Evolutionary conservation across 1,284 basidiomycete genomes (phyloP).

Genomic region (Cryptococcus maquisensis): DNA sequence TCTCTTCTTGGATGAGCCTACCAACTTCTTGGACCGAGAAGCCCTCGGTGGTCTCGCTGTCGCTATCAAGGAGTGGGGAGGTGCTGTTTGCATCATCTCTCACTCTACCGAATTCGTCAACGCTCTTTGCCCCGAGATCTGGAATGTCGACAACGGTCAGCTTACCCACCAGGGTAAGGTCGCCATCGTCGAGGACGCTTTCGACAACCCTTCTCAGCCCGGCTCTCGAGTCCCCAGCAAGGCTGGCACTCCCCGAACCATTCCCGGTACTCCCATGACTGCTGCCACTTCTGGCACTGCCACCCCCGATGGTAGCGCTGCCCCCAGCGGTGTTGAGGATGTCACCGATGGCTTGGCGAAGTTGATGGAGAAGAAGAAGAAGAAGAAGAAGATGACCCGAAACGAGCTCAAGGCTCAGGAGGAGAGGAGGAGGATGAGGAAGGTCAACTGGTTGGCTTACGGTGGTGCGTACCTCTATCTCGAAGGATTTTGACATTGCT

Average conservation of each 20-base stretch:
- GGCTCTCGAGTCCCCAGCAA: slow-evolving; percentile 39
- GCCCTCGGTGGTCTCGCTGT: slow-evolving; percentile 75
- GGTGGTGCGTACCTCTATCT: slow-evolving; percentile 55
- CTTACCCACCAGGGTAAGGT: slow-evolving; percentile 85
- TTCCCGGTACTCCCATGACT: slow-evolving; percentile 43
- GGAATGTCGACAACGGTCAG: slow-evolving; percentile 55
- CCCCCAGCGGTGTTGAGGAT: slow-evolving; percentile 50
- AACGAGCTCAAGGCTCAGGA: slow-evolving; percentile 86
- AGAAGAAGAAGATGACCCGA: slow-evolving; percentile 86
- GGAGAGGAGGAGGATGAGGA: slow-evolving; percentile 71
- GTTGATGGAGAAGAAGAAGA: slow-evolving; percentile 54
- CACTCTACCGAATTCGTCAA: slow-evolving; percentile 88
- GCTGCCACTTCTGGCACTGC: slow-evolving; percentile 42
- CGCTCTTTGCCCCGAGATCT: slow-evolving; percentile 66
- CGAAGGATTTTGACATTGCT: neutral
- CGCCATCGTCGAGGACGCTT: slow-evolving; percentile 73
- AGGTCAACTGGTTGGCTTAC: slow-evolving; percentile 75
- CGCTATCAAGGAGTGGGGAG: slow-evolving; percentile 93
- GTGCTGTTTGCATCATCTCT: slow-evolving; percentile 95
- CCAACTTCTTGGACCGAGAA: slow-evolving; percentile 83
- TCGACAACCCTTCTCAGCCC: slow-evolving; percentile 50
- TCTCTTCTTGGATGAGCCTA: slow-evolving; percentile 74
- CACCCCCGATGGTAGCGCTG: slow-evolving; percentile 34
- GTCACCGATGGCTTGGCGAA: slow-evolving; percentile 44
- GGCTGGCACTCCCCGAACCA: slow-evolving; percentile 43